phyloP scores from a whole-genome alignment of 2,329 filamentous ascomycete genomes.

The Aspergillus caelatus region DNA sequence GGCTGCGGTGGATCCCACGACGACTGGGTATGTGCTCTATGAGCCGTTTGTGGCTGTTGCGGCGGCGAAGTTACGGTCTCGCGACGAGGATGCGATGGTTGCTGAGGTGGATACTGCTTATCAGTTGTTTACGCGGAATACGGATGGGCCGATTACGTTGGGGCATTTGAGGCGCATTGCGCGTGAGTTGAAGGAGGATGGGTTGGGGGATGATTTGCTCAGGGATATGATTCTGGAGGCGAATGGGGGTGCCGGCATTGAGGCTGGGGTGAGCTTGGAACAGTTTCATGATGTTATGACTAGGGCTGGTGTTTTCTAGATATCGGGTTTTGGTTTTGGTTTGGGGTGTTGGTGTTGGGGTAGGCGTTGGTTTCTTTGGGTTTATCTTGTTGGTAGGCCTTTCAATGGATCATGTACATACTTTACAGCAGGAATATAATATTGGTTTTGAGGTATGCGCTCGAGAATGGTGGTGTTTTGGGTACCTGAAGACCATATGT shows the following conservation, averaged over 20 bases:
- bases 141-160: slow-evolving; percentile 70
- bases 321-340: not conserved
- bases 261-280: slow-evolving; percentile 70
- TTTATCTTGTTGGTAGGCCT: not conserved
- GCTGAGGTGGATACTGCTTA: slow-evolving; percentile 83
- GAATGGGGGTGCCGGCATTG: slow-evolving; percentile 75
- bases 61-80: slow-evolving; percentile 76
- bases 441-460: not conserved
- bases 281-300: slow-evolving; percentile 89
- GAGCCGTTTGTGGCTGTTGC: slow-evolving; percentile 83
- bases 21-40: slow-evolving; percentile 76
- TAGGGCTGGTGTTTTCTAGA: slow-evolving; percentile 77
- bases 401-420: not conserved
- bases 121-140: slow-evolving; percentile 68
- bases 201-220: slow-evolving; percentile 76
- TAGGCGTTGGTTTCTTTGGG: not conserved
- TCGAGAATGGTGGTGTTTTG: too few species aligned
- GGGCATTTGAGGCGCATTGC: slow-evolving; percentile 78
- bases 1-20: slow-evolving; percentile 79
- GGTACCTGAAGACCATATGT: too few species aligned
- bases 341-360: not conserved
- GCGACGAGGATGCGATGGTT: slow-evolving; percentile 56
- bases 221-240: slow-evolving; percentile 95
- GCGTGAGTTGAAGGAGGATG: slow-evolving; percentile 76
- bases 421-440: not conserved